Percentiles rank a stretch among this genome's conserved stretches.
These are phyloP conservation scores for Chrysanthemum seticuspe DNA, from an alignment of 129 eudicot genomes.

Conservation along the genomic window DNA sequence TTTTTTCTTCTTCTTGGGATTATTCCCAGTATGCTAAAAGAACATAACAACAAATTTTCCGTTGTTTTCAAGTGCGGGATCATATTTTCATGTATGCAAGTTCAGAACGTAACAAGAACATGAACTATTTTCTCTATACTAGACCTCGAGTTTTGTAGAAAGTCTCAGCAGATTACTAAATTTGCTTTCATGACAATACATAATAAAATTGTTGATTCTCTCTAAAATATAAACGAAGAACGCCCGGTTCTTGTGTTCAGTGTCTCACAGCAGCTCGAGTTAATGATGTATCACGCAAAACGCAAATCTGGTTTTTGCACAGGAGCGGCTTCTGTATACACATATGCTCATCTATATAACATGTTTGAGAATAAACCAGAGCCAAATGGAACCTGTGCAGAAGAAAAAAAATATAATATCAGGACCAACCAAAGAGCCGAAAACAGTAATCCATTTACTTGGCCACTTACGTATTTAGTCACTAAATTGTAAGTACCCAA, in stretches of 20 bases:
- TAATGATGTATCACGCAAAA: constrained; percentile 22
- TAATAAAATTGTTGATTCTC: constrained; percentile 18
- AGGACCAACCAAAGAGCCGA: background rate
- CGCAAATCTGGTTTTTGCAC: constrained; percentile 5
- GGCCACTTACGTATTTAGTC: no score
- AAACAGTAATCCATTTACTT: background rate
- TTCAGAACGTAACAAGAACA: constrained; percentile 6
- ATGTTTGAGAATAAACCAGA: background rate
- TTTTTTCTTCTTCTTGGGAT: no score
- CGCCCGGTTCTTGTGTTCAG: constrained; percentile 14
- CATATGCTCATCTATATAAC: constrained; percentile 24
- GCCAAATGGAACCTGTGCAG: constrained; percentile 16
- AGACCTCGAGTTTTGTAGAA: constrained; percentile 15
- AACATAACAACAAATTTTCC: background rate
- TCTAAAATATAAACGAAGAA: constrained; percentile 11
- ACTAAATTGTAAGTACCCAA: background rate
- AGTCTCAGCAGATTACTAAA: constrained; percentile 19
- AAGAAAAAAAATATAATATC: background rate
- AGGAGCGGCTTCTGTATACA: constrained; percentile 25
- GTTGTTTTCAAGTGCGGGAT: constrained; percentile 6
- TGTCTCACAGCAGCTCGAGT: constrained; percentile 10
- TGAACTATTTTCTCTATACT: background rate
- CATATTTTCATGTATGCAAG: background rate
- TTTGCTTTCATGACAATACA: constrained; percentile 15
- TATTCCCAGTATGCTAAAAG: background rate